Percentiles rank a stretch among this genome's conserved stretches.
Conservation (phyloP, 2,329 filamentous ascomycete species). For the Colletotrichum phormii region DNA sequence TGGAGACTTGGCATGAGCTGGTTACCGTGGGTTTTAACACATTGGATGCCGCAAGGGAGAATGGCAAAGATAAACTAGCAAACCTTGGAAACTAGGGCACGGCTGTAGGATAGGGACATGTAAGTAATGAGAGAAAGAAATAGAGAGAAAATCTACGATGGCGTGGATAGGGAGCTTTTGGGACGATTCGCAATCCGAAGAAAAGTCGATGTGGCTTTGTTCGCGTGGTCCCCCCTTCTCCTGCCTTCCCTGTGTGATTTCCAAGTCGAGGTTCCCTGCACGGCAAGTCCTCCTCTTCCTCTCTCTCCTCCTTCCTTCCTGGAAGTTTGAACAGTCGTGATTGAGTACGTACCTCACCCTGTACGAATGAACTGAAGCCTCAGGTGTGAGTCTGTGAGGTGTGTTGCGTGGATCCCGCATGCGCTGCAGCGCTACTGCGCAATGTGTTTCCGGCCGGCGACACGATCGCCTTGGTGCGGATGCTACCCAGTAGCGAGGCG, state of each 20-base stretch:
- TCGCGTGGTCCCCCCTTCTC: background rate
- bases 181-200: conserved; percentile 4
- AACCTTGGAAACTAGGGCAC: too few species aligned
- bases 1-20: conserved; percentile 20
- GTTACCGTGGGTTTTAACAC: conserved; percentile 5
- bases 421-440: conserved; percentile 11
- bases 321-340: background rate
- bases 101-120: too few species aligned
- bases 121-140: background rate
- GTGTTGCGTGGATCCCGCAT: background rate
- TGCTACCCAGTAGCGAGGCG: conserved; percentile 12
- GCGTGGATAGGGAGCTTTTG: background rate
- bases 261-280: background rate
- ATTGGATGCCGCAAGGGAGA: background rate
- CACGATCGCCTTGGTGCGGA: conserved; percentile 5
- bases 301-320: background rate
- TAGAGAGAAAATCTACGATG: background rate
- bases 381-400: too few species aligned
- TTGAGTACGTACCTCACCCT: background rate
- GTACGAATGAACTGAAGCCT: background rate
- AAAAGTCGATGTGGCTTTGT: background rate
- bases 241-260: background rate
- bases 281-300: background rate
- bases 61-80: background rate
- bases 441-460: conserved; percentile 4